Evolutionary conservation across 2,329 filamentous ascomycete species (phyloP).

Genomic region (Fusarium abutilonis): DNA sequence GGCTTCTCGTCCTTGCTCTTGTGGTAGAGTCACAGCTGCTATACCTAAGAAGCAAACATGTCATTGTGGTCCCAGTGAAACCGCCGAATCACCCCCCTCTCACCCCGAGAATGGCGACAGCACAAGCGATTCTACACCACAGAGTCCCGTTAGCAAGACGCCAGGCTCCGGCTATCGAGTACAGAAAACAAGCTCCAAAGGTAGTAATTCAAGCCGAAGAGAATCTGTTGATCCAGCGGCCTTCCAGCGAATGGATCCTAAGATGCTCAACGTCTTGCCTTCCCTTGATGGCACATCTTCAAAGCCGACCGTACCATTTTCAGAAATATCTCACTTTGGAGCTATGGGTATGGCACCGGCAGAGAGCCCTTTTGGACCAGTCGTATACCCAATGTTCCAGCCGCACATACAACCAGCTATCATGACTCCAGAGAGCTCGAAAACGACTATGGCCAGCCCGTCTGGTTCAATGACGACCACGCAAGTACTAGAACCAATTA

Average conservation of each 20-base stretch:
- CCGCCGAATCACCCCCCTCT: constrained; percentile 35
- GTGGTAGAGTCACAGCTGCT: constrained; percentile 70
- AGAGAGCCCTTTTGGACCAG: constrained; percentile 41
- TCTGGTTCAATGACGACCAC: constrained; percentile 34
- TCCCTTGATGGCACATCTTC: constrained; percentile 46
- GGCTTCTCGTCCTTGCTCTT: constrained; percentile 68
- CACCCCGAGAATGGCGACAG: constrained; percentile 43
- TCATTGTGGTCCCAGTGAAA: constrained; percentile 56
- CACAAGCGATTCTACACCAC: constrained; percentile 41
- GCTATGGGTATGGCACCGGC: constrained; percentile 44
- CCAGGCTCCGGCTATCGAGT: constrained; percentile 55
- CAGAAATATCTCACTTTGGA: constrained; percentile 44
- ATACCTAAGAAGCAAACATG: constrained; percentile 69
- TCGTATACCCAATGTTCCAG: constrained; percentile 49
- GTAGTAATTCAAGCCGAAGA: constrained; percentile 51
- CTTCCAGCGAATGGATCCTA: constrained; percentile 64
- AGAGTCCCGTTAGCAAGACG: constrained; percentile 47
- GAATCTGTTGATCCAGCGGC: constrained; percentile 60
- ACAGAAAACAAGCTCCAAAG: constrained; percentile 55
- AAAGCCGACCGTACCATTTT: constrained; percentile 38
- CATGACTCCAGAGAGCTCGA: constrained; percentile 29
- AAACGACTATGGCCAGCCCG: constrained; percentile 37
- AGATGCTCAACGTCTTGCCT: constrained; percentile 60
- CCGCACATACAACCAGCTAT: constrained; percentile 45
- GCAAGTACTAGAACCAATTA: constrained; percentile 22